phyloP scores from a whole-genome alignment of 441 rosid species.

The Syzygium syzygioides region DNA sequence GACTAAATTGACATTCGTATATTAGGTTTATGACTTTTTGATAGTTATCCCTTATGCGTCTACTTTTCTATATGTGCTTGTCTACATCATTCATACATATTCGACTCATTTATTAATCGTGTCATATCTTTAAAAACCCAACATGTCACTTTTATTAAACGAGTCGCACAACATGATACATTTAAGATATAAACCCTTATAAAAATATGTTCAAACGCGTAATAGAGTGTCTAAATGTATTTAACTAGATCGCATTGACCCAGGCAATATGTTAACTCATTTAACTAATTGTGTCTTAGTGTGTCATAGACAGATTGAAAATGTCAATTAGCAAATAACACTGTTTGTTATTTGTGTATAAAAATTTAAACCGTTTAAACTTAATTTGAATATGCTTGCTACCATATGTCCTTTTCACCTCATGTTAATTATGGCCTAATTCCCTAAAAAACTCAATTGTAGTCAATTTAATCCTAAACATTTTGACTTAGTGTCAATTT shows the following conservation, averaged over 20 bases:
- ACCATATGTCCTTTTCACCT: background rate
- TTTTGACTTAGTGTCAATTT: no score
- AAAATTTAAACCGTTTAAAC: background rate
- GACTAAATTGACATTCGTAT: accelerated
- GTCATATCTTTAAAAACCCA: background rate
- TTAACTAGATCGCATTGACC: background rate
- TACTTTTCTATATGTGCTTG: background rate
- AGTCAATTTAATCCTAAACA: accelerated
- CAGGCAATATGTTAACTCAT: background rate
- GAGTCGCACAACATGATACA: accelerated
- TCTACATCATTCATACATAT: background rate
- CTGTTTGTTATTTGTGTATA: background rate
- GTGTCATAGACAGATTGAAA: accelerated
- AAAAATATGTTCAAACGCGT: background rate
- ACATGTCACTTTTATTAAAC: background rate
- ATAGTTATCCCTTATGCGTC: background rate
- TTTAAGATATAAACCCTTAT: accelerated
- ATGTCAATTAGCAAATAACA: background rate
- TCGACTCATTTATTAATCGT: background rate
- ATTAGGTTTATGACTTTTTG: background rate
- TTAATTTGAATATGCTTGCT: background rate
- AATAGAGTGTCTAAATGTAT: background rate
- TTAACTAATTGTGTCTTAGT: background rate
- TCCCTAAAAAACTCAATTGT: background rate
- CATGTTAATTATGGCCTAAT: background rate